Base-by-base conservation (phyloP, 163 green algal species). In the Prototheca cutis region DNA sequence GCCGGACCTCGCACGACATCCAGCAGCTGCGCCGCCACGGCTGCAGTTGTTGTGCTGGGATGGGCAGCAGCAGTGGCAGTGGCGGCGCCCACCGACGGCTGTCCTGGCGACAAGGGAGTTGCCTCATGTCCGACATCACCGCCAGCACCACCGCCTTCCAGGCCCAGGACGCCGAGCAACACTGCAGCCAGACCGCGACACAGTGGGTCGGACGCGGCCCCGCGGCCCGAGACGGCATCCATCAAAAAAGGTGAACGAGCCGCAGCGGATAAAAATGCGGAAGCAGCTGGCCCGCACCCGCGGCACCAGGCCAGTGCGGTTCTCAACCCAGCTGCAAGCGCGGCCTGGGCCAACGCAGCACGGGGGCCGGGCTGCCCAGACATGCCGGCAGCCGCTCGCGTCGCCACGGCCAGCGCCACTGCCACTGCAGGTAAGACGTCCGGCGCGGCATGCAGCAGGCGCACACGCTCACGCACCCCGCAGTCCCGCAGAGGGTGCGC, bases 291-390 rank as follows among this genome's bases (percentile, higher is more conserved):
- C 5, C 74, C 61, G 70, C 80, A 90, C 39, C 76, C 86, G 13
- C 67, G 28, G 32, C 85, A 70, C 86, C 81, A 88, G 23, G 71
- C 76, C 33, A 85, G 63, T 47, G 91, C 74, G 61, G 90, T 59
- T 3, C 81, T 70, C 54, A 92, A 73, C 31, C 87, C 53, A 27
- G 48, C 36, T 68, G 62, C 72, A 17, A 51, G 42, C 13, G 17
- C 42, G 13, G 42, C 42, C 42, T 51, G 42, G 18, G 17, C 13
- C 18, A 23, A 17, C 6, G 10, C 23, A 5, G 42, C 42, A 5
- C 13, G 13, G 42, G 42, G 42, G 13, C 13, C 18, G 18, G 42
- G 18, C 13, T 27, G 13, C 42, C 5, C 42, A 21, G 13, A 51
- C 13, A 21, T 21, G 13, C 18, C 42, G 42, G 42, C 42, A n/a